Base-by-base conservation (phyloP, 106 monocot genomes). In the Allium cepa region DNA sequence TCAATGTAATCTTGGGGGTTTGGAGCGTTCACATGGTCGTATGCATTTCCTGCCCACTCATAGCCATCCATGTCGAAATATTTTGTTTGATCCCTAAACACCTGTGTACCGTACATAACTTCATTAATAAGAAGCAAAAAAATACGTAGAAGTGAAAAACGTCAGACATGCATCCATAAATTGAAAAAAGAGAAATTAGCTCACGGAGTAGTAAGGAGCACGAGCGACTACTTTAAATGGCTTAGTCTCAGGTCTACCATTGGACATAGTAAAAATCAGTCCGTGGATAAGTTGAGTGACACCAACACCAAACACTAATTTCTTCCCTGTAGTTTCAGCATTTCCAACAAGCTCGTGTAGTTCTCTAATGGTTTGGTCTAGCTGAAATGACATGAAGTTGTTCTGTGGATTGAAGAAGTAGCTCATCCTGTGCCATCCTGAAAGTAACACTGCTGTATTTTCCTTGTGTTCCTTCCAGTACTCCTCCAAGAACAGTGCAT, bases 351-450 rank as follows among this genome's bases (percentile, higher is more conserved):
- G 63, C 7, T 50, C n/a, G 69, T 93, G 92, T 15, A 93, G 88
- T 49, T 71, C 73, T 36, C 85, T 82, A 65, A 93, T 72, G 78
- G 83, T 78, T 14, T 58, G 69, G 62, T 83, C 88, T 13, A 93
- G 83, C 73, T 93, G 88, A 3, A 57, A 0, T 12, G 85, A 76
- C 56, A 74, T 62, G 77, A 56, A 85, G 57, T 12, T 15, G 12
- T 8, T 72, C 78, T 53, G 75, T 71, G 68, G 78, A 58, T 1
- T 36, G 36, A 36, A 36, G 36, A 1, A 2, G 75, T 93, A 88
- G 72, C 88, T 83, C 92, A 93, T 83, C 59, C 88, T 76, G 63
- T 88, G 88, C 88, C 85, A 88, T 14, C 83, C 88, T 4, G 88
- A 49, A 10, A 93, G 10, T 53, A 88, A 51, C 17, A 93, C 85